Conservation (phyloP, 768 basidiomycete genomes). For the Agaricus subrufescens region DNA sequence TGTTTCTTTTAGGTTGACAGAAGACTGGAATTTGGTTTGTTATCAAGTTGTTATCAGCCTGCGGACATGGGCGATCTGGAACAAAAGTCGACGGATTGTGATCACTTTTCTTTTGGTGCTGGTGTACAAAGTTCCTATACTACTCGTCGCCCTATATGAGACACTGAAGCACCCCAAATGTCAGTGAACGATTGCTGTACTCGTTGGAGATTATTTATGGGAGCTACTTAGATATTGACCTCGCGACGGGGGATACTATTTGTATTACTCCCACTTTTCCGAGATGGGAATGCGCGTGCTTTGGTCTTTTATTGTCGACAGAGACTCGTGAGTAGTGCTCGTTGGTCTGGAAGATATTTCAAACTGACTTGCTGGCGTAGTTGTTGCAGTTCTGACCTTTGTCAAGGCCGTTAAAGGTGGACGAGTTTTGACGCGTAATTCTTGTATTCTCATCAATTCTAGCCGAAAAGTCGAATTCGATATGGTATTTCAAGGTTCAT, state of each 20-base stretch:
- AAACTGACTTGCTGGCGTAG: background rate
- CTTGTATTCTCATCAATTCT: too few relatives aligned
- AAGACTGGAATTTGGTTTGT: too few relatives aligned
- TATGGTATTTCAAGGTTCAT: background rate
- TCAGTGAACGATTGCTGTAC: background rate
- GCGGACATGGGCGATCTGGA: slow-evolving; percentile 8
- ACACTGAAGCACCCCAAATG: background rate
- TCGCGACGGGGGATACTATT: background rate
- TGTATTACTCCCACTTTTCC: background rate
- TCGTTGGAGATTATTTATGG: background rate
- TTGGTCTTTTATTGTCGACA: background rate
- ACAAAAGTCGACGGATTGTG: background rate
- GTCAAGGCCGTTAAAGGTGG: slow-evolving; percentile 3
- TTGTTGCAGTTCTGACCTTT: background rate
- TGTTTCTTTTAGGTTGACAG: background rate
- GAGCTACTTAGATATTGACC: background rate
- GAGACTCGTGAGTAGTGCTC: too few relatives aligned
- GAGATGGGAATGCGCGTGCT: background rate
- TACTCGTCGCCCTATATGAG: background rate
- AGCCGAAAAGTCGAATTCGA: background rate
- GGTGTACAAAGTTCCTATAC: background rate
- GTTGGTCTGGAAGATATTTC: too few relatives aligned
- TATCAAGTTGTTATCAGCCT: background rate
- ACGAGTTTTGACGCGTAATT: too few relatives aligned
- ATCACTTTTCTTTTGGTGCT: background rate